Conservation (phyloP, 2,329 filamentous ascomycete genomes). For the Fusarium musae region DNA sequence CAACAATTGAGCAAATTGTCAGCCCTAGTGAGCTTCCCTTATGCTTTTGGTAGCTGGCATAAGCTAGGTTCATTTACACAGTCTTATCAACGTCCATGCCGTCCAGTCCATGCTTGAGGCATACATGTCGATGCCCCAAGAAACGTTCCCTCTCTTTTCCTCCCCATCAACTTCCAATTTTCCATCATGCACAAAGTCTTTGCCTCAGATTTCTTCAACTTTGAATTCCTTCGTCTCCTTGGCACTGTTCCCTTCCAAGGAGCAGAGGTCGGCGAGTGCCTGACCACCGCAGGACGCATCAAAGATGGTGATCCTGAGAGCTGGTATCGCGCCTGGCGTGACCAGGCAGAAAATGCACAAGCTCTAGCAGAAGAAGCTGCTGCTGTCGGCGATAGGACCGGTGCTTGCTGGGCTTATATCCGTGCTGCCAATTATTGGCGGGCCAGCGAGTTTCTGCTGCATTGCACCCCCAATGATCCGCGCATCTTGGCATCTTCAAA, state of each 20-base stretch:
- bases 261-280: conserved; percentile 53
- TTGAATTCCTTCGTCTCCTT: conserved; percentile 56
- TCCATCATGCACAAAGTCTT: conserved; percentile 48
- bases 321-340: conserved; percentile 53
- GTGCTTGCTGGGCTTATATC: conserved; percentile 52
- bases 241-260: conserved; percentile 50
- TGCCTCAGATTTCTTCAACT: conserved; percentile 50
- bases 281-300: conserved; percentile 52
- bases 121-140: not conserved
- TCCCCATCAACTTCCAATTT: not conserved
- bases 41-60: not conserved
- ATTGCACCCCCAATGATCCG: conserved; percentile 35
- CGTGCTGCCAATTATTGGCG: conserved; percentile 55
- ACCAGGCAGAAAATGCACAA: conserved; percentile 48
- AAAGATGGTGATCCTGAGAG: conserved; percentile 51
- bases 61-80: not conserved
- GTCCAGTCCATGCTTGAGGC: not conserved
- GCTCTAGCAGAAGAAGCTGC: conserved; percentile 49
- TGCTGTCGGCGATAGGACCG: conserved; percentile 42
- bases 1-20: not conserved
- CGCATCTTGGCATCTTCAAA: conserved; percentile 40
- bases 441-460: conserved; percentile 49
- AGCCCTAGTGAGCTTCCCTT: not conserved
- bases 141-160: fast-evolving
- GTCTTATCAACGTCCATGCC: not conserved